Conservation (phyloP, 2,329 filamentous ascomycete genomes). For the Calonectria pteridis region DNA sequence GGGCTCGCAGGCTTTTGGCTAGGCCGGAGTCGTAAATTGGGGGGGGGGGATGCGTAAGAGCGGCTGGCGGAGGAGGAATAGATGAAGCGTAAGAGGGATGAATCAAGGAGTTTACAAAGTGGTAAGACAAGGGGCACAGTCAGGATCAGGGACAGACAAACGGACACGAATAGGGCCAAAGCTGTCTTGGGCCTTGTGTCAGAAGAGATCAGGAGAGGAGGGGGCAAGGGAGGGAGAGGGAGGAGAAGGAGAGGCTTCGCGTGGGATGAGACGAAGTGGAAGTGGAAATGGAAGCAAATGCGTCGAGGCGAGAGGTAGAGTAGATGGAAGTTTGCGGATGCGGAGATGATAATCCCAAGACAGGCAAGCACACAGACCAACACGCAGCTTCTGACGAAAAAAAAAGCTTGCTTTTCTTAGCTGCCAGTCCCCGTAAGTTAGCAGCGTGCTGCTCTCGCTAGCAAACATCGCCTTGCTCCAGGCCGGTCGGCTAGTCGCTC, state of each 20-base stretch:
- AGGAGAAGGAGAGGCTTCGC: not conserved
- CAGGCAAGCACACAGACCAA: slow-evolving; percentile 9
- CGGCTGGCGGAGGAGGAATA: slow-evolving; percentile 15
- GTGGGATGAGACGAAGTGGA: not conserved
- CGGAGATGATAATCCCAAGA: slow-evolving; percentile 1
- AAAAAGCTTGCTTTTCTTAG: slow-evolving; percentile 13
- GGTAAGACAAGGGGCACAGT: slow-evolving; percentile 3
- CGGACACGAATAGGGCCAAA: not conserved
- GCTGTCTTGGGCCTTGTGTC: slow-evolving; percentile 2
- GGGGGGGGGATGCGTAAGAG: not conserved
- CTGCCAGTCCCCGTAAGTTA: not conserved
- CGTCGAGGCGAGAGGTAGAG: not conserved
- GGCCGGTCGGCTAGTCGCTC: slow-evolving; percentile 1
- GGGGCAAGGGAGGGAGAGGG: not conserved
- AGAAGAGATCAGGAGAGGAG: not conserved
- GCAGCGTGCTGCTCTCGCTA: slow-evolving; percentile 6
- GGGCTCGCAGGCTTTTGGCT: not conserved
- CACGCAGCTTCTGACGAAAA: not conserved
- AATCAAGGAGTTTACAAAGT: slow-evolving; percentile 15
- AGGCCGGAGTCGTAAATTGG: not conserved
- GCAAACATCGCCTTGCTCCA: slow-evolving; percentile 6
- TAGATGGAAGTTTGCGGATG: slow-evolving; percentile 2
- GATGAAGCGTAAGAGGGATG: slow-evolving; percentile 11
- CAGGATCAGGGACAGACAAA: not conserved
- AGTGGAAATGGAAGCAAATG: not conserved